Conservation (phyloP, 1,139 yeast species). For the Yamadazyma pseudoaaseri region DNA sequence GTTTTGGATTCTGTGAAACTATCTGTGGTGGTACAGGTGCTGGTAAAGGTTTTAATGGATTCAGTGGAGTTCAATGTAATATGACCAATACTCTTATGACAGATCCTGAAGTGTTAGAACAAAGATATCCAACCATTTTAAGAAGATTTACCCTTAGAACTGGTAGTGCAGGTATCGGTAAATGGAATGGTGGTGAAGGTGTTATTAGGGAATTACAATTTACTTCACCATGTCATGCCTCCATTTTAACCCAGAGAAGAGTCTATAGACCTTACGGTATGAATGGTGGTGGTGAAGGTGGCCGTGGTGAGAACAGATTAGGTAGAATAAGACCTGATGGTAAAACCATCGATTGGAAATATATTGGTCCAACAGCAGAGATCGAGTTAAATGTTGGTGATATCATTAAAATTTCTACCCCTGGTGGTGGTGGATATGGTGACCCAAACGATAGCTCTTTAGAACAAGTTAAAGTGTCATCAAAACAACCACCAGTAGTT, state of each 20-base stretch:
- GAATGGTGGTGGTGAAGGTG: constrained; percentile 43
- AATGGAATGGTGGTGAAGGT: constrained; percentile 36
- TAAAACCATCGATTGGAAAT: constrained; percentile 20
- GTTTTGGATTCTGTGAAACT: constrained; percentile 49
- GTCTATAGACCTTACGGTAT: constrained; percentile 22
- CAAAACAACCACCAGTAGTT: constrained; percentile 3
- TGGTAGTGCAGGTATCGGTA: constrained; percentile 36
- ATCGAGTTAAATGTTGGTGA: constrained; percentile 34
- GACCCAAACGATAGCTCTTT: constrained; percentile 6
- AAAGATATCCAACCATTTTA: constrained; percentile 34
- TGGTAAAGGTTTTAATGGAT: constrained; percentile 34
- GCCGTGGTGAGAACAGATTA: constrained; percentile 61
- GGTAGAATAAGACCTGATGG: constrained; percentile 26
- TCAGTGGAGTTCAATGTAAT: constrained; percentile 44
- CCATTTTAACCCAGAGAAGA: constrained; percentile 21
- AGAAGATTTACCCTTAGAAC: constrained; percentile 28
- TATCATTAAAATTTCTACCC: constrained; percentile 43
- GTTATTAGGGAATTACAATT: constrained; percentile 22
- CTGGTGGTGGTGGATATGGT: constrained; percentile 60
- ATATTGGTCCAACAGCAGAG: constrained; percentile 22
- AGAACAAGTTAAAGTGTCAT: not conserved
- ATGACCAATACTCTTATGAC: constrained; percentile 46
- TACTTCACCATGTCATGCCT: constrained; percentile 19
- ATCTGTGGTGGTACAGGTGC: constrained; percentile 49
- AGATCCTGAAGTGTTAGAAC: constrained; percentile 40